Evolutionary conservation across 2,329 filamentous ascomycete species (phyloP).

Genomic region (Acrodontium crateriforme): DNA sequence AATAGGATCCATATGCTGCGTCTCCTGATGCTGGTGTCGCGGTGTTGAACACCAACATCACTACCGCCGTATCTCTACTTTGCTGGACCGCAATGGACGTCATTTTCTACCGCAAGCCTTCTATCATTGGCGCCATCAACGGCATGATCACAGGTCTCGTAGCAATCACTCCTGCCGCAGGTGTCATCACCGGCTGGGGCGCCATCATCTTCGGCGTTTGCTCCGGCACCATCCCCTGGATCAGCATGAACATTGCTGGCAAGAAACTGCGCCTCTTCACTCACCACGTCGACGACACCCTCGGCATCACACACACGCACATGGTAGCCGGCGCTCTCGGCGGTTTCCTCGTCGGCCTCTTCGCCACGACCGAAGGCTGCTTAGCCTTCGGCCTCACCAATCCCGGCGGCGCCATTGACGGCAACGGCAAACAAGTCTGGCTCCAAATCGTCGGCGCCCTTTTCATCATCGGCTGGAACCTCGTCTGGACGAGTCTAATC

Average conservation of each 20-base stretch:
- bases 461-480: conserved; percentile 38
- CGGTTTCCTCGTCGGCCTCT: conserved; percentile 34
- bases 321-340: conserved; percentile 33
- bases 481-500: conserved; percentile 37
- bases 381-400: conserved; percentile 33
- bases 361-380: conserved; percentile 34
- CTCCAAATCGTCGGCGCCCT: conserved; percentile 36
- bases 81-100: conserved; percentile 34
- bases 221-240: conserved; percentile 34
- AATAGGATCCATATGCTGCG: conserved; percentile 35
- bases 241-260: conserved; percentile 36
- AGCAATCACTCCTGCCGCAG: conserved; percentile 38
- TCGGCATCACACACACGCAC: conserved; percentile 38
- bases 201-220: conserved; percentile 35
- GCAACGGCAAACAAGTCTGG: conserved; percentile 37
- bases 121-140: conserved; percentile 37
- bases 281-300: conserved; percentile 40
- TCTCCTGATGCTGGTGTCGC: conserved; percentile 37
- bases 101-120: conserved; percentile 35
- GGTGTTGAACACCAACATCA: conserved; percentile 39
- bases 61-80: conserved; percentile 34
- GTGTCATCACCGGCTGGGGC: conserved; percentile 38
- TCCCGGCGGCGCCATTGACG: conserved; percentile 36
- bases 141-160: conserved; percentile 41
- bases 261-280: conserved; percentile 42